These are phyloP conservation scores for Ogataea trehalophila DNA, from an alignment of 805 yeast species.

Conservation along the genomic window DNA sequence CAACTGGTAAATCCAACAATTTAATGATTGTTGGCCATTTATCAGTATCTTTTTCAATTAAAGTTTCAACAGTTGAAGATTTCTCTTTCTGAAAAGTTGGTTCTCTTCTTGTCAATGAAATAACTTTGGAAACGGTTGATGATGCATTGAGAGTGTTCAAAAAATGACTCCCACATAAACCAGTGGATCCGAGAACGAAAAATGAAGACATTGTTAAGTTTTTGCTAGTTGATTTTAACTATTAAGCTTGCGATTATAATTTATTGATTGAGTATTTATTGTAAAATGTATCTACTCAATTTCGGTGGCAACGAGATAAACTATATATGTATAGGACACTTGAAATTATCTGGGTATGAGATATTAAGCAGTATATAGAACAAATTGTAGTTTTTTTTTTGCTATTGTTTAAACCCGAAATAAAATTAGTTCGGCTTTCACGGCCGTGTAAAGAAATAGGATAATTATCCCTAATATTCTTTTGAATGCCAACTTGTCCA, in stretches of 20 bases:
- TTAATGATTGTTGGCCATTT: slow-evolving; percentile 46
- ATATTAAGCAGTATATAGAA: too few species aligned
- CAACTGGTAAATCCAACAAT: slow-evolving; percentile 25
- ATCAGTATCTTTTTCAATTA: slow-evolving; percentile 41
- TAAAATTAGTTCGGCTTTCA: too few species aligned
- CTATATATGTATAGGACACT: too few species aligned
- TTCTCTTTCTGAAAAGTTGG: slow-evolving; percentile 22
- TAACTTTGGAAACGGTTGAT: slow-evolving; percentile 34
- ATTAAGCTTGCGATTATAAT: neutral
- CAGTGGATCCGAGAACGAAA: slow-evolving; percentile 68
- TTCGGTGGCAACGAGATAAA: too few species aligned
- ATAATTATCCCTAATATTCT: too few species aligned
- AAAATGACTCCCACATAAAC: slow-evolving; percentile 63
- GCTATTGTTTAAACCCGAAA: too few species aligned
- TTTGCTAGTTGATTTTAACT: neutral
- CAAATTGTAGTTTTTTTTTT: too few species aligned
- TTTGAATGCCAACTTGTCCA: too few species aligned
- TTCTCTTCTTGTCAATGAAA: slow-evolving; percentile 49
- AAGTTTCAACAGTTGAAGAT: slow-evolving; percentile 24
- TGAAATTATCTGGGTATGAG: too few species aligned
- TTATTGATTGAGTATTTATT: too few species aligned
- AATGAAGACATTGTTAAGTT: slow-evolving; percentile 2
- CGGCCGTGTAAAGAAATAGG: too few species aligned
- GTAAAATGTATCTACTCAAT: too few species aligned
- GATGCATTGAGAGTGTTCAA: slow-evolving; percentile 40